These are phyloP conservation scores for Lophium mytilinum DNA, from an alignment of 495 filamentous ascomycete genomes.

Conservation along the genomic window DNA sequence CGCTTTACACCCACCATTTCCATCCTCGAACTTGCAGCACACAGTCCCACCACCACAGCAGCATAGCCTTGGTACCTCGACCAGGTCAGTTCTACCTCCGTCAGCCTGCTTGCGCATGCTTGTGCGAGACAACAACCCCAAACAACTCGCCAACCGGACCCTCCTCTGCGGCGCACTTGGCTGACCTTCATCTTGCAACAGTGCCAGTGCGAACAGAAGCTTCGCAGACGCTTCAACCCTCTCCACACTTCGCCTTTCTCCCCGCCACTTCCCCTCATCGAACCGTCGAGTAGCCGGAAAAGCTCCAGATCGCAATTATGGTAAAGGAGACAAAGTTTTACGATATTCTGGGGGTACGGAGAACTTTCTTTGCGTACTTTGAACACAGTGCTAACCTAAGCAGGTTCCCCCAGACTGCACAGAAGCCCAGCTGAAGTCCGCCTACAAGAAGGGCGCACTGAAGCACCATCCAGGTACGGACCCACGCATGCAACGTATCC, in stretches of 20 bases:
- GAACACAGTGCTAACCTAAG: conserved; percentile 17
- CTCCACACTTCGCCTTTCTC: neutral
- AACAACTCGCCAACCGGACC: neutral
- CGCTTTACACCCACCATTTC: too few species aligned
- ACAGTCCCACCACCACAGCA: neutral
- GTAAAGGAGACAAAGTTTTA: conserved; percentile 87
- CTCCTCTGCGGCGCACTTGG: too few species aligned
- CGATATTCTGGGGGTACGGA: conserved; percentile 74
- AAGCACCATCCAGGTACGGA: conserved; percentile 82
- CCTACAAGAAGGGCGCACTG: conserved; percentile 83
- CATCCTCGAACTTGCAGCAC: neutral
- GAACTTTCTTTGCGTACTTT: neutral
- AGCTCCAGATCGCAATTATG: conserved; percentile 44
- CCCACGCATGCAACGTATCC: neutral
- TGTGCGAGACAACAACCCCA: neutral
- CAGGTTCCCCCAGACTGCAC: conserved; percentile 65
- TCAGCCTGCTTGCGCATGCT: neutral
- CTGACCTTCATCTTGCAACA: too few species aligned
- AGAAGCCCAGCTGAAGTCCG: conserved; percentile 76
- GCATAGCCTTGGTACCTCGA: neutral
- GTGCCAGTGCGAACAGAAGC: too few species aligned
- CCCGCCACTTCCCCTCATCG: neutral
- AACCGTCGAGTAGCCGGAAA: neutral
- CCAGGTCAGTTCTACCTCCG: neutral
- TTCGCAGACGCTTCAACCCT: neutral